These are phyloP conservation scores for Claviceps arundinis DNA, from an alignment of 2,329 filamentous ascomycete species.

Conservation along the genomic window DNA sequence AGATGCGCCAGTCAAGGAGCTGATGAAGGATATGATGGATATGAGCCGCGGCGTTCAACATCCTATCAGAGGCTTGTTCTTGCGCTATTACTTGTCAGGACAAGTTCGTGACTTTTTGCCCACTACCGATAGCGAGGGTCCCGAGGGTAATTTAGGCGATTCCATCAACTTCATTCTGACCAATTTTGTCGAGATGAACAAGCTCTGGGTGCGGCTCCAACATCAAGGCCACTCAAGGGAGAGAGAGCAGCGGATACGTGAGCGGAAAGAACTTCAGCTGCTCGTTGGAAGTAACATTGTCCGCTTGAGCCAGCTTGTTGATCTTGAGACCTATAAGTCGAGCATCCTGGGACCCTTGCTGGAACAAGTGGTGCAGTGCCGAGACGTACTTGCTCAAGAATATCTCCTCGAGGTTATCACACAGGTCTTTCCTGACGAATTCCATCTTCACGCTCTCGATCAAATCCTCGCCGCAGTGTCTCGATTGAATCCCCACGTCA, in stretches of 20 bases:
- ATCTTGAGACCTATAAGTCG: constrained; percentile 86
- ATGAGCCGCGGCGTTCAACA: constrained; percentile 98
- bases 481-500: constrained; percentile 86
- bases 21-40: constrained; percentile 99
- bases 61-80: constrained; percentile 84
- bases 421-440: constrained; percentile 97
- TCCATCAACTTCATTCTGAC: constrained; percentile 97
- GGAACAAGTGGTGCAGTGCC: constrained; percentile 95
- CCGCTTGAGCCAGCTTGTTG: constrained; percentile 85
- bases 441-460: constrained; percentile 91
- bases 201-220: constrained; percentile 93
- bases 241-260: constrained; percentile 82
- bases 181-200: constrained; percentile 99
- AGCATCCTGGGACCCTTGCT: constrained; percentile 77
- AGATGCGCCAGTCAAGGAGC: constrained; percentile 96
- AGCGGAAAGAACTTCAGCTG: constrained; percentile 88
- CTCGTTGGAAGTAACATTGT: constrained; percentile 95
- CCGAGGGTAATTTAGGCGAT: constrained; percentile 90
- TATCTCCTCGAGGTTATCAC: constrained; percentile 97
- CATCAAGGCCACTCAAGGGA: constrained; percentile 96
- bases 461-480: constrained; percentile 90
- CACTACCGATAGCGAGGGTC: constrained; percentile 69
- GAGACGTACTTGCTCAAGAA: constrained; percentile 92
- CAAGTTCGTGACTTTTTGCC: constrained; percentile 87
- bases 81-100: constrained; percentile 91